phyloP scores from a whole-genome alignment of 2,329 filamentous ascomycete species.

The Hysterium pulicare region DNA sequence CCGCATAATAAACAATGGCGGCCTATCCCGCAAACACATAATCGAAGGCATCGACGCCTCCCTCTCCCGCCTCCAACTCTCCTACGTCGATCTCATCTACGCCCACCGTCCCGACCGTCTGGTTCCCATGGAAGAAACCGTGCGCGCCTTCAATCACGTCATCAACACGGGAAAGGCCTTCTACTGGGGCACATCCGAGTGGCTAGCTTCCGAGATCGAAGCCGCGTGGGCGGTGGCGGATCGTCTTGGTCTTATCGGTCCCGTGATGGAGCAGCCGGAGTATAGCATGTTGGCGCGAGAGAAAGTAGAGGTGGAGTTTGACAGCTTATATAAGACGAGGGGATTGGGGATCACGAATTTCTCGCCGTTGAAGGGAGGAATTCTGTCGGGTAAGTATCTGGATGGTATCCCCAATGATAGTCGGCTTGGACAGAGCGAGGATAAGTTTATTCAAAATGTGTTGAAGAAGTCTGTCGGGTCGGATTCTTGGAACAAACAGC shows the following conservation, averaged over 20 bases:
- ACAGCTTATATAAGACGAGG: constrained; percentile 52
- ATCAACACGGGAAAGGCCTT: constrained; percentile 66
- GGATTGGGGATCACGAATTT: constrained; percentile 55
- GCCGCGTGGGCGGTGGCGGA: constrained; percentile 59
- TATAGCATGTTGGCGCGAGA: constrained; percentile 58
- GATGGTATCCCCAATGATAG: constrained; percentile 57
- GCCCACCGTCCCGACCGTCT: constrained; percentile 66
- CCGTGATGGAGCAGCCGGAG: constrained; percentile 51
- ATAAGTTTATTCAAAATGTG: constrained; percentile 49
- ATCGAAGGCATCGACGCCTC: constrained; percentile 63
- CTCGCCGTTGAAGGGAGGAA: constrained; percentile 54
- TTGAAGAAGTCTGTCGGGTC: constrained; percentile 41
- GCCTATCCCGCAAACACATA: constrained; percentile 67
- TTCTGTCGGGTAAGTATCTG: constrained; percentile 59
- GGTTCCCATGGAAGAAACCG: constrained; percentile 69
- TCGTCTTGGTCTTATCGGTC: constrained; percentile 57
- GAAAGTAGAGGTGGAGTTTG: constrained; percentile 58
- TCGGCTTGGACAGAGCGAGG: constrained; percentile 55
- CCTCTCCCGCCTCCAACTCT: constrained; percentile 56
- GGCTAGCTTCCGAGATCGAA: constrained; percentile 57
- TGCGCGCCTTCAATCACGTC: constrained; percentile 68
- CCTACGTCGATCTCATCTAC: constrained; percentile 67
- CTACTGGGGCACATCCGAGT: constrained; percentile 63
- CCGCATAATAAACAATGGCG: constrained; percentile 60
- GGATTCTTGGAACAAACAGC: constrained; percentile 53